Evolutionary conservation across 306 rosid species (phyloP).

Genomic region (Pachyrhizus erosus): DNA sequence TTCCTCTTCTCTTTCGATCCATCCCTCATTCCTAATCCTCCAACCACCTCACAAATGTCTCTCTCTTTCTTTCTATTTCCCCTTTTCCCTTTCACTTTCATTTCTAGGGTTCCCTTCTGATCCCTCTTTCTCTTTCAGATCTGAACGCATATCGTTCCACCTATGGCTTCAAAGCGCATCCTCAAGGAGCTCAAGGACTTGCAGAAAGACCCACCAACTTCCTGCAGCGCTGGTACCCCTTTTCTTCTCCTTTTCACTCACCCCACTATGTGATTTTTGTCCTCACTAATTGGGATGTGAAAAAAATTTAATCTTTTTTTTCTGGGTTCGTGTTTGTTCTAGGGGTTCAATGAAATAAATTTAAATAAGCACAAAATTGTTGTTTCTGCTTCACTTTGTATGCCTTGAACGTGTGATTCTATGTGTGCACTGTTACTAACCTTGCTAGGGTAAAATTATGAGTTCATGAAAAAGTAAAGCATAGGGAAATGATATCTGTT

Average conservation of each 20-base stretch:
- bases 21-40: conserved; percentile 45
- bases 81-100: background rate
- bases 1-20: conserved; percentile 33
- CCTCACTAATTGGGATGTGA: background rate
- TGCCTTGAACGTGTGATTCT: background rate
- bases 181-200: conserved; percentile 78
- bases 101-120: conserved; percentile 37
- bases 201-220: conserved; percentile 90
- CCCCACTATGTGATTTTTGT: background rate
- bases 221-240: conserved; percentile 74
- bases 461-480: background rate
- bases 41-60: conserved; percentile 8
- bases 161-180: conserved; percentile 84
- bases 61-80: background rate
- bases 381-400: background rate
- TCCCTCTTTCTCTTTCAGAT: conserved; percentile 31
- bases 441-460: background rate
- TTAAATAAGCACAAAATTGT: background rate
- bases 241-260: background rate
- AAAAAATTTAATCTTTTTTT: background rate
- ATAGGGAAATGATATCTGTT: background rate
- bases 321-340: background rate
- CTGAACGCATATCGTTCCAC: conserved; percentile 18
- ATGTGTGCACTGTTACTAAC: background rate
- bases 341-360: background rate